Conservation (phyloP, 2,329 filamentous ascomycete genomes). For the Aureobasidium musti region DNA sequence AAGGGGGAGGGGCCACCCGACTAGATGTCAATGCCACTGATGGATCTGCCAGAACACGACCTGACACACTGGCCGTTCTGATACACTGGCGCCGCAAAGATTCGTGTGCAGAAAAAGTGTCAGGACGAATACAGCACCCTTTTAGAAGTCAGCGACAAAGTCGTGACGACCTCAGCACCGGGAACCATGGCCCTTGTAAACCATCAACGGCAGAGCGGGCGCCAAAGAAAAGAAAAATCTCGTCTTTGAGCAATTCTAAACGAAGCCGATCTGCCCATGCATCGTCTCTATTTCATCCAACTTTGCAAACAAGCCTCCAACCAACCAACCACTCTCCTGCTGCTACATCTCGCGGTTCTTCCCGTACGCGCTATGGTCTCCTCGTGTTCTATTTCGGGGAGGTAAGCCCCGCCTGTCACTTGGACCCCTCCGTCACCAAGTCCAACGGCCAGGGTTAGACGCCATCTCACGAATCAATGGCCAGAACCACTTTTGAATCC, state of each 20-base stretch:
- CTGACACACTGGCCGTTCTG: constrained; percentile 27
- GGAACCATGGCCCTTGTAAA: constrained; percentile 27
- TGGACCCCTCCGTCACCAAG: constrained; percentile 12
- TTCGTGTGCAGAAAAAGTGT: constrained; percentile 4
- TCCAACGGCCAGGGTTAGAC: constrained; percentile 20
- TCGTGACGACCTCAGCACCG: not conserved
- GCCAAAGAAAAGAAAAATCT: constrained; percentile 19
- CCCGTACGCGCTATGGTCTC: constrained; percentile 10
- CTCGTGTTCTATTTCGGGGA: constrained; percentile 21
- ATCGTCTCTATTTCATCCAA: constrained; percentile 22
- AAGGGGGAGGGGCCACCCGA: too few species aligned
- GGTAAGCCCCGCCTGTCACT: constrained; percentile 21
- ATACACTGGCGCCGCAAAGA: constrained; percentile 19
- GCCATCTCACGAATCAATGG: constrained; percentile 22
- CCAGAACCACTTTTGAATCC: constrained; percentile 19
- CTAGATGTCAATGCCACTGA: not conserved
- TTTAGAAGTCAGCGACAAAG: constrained; percentile 3
- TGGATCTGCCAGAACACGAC: constrained; percentile 13
- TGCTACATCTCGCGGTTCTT: constrained; percentile 21
- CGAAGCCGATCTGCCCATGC: constrained; percentile 26
- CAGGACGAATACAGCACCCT: not conserved
- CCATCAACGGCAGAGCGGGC: constrained; percentile 9
- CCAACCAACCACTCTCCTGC: constrained; percentile 14
- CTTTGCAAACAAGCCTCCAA: constrained; percentile 9
- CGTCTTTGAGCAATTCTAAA: constrained; percentile 22